phyloP scores from a whole-genome alignment of 140 eudicot genomes.

The Senecio squalidus region DNA sequence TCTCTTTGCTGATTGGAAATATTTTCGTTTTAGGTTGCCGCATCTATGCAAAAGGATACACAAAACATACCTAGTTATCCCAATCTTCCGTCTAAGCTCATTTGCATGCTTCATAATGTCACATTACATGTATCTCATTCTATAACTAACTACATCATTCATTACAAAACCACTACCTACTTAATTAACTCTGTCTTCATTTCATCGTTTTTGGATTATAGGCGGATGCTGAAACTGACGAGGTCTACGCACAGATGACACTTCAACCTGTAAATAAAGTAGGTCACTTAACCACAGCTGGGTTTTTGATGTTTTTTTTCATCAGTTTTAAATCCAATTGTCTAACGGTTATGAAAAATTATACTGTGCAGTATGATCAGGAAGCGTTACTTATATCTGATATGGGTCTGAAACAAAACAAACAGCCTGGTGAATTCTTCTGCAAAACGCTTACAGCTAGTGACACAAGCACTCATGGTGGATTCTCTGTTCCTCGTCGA shows the following conservation, averaged over 20 bases:
- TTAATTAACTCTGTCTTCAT: background rate
- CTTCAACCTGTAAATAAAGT: constrained; percentile 94
- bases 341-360: background rate
- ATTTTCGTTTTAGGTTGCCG: too few relatives aligned
- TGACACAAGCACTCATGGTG: constrained; percentile 98
- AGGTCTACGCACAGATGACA: constrained; percentile 98
- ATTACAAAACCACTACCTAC: too few relatives aligned
- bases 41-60: constrained; percentile 91
- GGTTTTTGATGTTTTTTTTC: background rate
- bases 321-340: too few relatives aligned
- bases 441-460: constrained; percentile 97
- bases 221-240: constrained; percentile 98
- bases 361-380: constrained; percentile 63
- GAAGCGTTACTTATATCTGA: constrained; percentile 86
- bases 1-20: too few relatives aligned
- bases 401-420: constrained; percentile 82
- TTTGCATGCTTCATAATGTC: constrained; percentile 91
- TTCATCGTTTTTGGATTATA: constrained; percentile 15
- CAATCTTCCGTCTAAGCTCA: constrained; percentile 89
- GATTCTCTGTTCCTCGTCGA: constrained; percentile 94
- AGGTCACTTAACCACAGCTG: constrained; percentile 14
- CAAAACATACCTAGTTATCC: constrained; percentile 86
- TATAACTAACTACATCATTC: background rate
- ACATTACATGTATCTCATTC: constrained; percentile 68
- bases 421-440: constrained; percentile 88